Conservation (phyloP, 768 basidiomycete genomes). For the Hortiboletus campestris region DNA sequence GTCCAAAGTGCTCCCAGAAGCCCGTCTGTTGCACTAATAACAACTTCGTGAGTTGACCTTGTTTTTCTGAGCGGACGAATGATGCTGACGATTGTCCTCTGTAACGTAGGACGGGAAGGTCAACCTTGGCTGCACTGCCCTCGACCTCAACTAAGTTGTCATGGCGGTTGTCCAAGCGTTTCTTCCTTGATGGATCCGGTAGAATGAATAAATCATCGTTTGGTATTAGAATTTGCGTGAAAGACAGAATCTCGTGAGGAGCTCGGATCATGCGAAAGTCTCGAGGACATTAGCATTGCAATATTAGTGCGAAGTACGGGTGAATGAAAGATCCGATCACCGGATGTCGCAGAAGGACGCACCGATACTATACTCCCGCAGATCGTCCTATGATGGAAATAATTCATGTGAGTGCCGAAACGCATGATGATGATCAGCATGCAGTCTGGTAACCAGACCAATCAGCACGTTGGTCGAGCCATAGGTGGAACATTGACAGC, state of each 20-base stretch:
- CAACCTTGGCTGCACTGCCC: conserved; percentile 12
- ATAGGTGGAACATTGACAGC: neutral
- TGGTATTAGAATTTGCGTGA: neutral
- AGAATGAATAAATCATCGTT: too few species aligned
- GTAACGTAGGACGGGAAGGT: conserved; percentile 8
- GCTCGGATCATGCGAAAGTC: neutral
- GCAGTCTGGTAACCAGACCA: too few species aligned
- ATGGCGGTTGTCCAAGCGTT: too few species aligned
- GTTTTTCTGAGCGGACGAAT: too few species aligned
- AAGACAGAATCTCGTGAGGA: neutral
- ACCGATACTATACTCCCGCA: too few species aligned
- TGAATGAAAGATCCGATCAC: neutral
- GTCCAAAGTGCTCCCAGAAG: conserved; percentile 6
- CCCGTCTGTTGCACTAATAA: conserved; percentile 19
- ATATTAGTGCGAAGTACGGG: too few species aligned
- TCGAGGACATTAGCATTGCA: neutral
- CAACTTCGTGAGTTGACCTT: conserved; percentile 2
- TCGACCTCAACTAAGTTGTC: neutral
- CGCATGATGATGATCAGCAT: too few species aligned
- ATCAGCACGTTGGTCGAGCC: neutral
- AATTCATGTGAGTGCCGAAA: too few species aligned
- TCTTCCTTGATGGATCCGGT: too few species aligned
- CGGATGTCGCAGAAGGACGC: too few species aligned
- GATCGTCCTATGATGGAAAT: too few species aligned
- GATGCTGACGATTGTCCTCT: neutral